Evolutionary conservation across 179 eudicot genomes (phyloP).

Genomic region (Camellia oleifera): DNA sequence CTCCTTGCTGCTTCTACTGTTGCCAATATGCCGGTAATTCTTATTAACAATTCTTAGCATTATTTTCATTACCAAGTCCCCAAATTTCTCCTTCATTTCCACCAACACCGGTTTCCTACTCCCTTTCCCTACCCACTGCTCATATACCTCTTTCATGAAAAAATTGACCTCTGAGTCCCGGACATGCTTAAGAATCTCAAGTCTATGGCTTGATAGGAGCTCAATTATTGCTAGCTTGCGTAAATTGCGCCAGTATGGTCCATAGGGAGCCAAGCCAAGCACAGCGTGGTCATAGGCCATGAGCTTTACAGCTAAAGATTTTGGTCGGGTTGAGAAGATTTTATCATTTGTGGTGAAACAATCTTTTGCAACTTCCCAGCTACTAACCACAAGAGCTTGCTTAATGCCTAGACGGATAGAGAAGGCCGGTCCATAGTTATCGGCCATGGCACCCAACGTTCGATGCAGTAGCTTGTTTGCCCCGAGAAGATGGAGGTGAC

Average conservation of each 20-base stretch:
- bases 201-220: conserved; percentile 24
- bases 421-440: conserved; percentile 26
- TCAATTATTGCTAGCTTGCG: conserved; percentile 18
- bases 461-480: conserved; percentile 15
- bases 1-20: not conserved
- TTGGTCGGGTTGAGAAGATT: conserved; percentile 22
- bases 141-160: conserved; percentile 11
- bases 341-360: conserved; percentile 27
- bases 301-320: conserved; percentile 16
- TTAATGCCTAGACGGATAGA: conserved; percentile 16
- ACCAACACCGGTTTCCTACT: conserved; percentile 3
- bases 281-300: conserved; percentile 25
- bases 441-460: conserved; percentile 19
- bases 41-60: conserved; percentile 29
- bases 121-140: conserved; percentile 6
- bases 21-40: conserved; percentile 14
- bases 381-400: conserved; percentile 20
- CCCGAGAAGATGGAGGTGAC: conserved; percentile 25
- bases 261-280: conserved; percentile 26
- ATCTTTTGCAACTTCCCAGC: conserved; percentile 21
- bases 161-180: conserved; percentile 14
- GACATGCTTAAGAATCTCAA: conserved; percentile 15
- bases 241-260: conserved; percentile 28
- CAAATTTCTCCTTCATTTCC: conserved; percentile 28
- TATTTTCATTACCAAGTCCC: conserved; percentile 26